Evolutionary conservation across 2,329 filamentous ascomycete genomes (phyloP), one percentile per base, ranked within the genome.

Genomic region (Karstenula rhodostoma): DNA sequence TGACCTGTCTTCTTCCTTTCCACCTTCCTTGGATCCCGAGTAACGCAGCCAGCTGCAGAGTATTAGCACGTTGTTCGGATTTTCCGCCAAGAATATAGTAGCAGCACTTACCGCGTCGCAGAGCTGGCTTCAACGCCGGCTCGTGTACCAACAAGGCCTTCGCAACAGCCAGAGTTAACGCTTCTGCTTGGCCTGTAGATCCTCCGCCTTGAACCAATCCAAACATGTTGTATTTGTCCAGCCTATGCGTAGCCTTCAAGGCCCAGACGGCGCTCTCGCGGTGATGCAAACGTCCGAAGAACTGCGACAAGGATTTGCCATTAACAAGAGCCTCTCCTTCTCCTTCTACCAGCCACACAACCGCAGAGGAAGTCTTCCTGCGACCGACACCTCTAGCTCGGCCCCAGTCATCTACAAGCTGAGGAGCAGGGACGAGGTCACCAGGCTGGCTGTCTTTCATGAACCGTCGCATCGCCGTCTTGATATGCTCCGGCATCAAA

Each of bases 191-290:
- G 2, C 95, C 95, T 52, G 95, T 99, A 50, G 91, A 90, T 70
- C 95, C 95, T 67, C 95, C 95, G 58, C 95, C 95, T 60, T 86
- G 85, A 3, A 93, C 92, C 52, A 91, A 80, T 56, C 90, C 94
- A 89, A 93, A 99, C 3, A 97, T 88, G 73, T 99, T 99, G 84
- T 99, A 99, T 79, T 97, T 98, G 83, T 97, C 93, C 66, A 96
- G 80, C 65, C 95, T 85, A 46, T 90, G 84, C 25, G 93, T 96
- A 52, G 88, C 86, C 72, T 94, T 93, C 73, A 99, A 80, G 8
- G 94, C 89, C 94, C 94, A 99, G 4, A 97, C 82, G 2, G 92
- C 94, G 74, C 93, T 97, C 82, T 98, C 95, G 46, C 95, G 89
- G 79, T 99, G 94, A 77, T 99, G 94, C 53, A 97, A 80, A 37